phyloP scores from a whole-genome alignment of 2,329 filamentous ascomycete species.

The Cladobotryum protrusum region DNA sequence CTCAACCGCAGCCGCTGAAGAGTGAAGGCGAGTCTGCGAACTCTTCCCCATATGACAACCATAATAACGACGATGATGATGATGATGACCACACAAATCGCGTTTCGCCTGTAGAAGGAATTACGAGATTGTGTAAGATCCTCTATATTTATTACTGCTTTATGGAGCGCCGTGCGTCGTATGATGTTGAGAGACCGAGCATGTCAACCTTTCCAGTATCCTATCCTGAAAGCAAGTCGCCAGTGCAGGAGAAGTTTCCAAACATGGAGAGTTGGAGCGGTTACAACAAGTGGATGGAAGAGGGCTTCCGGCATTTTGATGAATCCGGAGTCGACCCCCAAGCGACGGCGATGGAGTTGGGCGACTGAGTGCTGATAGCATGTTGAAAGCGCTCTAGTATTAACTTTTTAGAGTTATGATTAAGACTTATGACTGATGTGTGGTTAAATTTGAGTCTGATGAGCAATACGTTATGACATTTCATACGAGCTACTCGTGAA shows the following conservation, averaged over 20 bases:
- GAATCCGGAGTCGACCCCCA: neutral
- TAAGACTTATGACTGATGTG: too few species aligned
- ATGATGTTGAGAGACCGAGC: neutral
- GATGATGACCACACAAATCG: neutral
- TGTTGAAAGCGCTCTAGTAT: too few species aligned
- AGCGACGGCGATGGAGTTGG: neutral
- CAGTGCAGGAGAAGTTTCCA: slow-evolving; percentile 8
- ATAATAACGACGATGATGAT: neutral
- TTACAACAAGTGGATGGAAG: slow-evolving; percentile 5
- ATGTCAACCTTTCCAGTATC: neutral
- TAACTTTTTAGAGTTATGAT: too few species aligned
- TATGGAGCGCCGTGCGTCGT: slow-evolving; percentile 1
- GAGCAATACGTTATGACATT: too few species aligned
- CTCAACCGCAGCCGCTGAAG: neutral
- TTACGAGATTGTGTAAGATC: slow-evolving; percentile 3
- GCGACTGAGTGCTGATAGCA: too few species aligned
- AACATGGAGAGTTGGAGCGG: slow-evolving; percentile 4
- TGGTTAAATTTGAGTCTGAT: too few species aligned
- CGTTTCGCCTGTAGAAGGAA: neutral
- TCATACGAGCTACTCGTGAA: too few species aligned
- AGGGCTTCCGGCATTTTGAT: neutral
- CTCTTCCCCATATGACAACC: neutral
- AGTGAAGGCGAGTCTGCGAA: neutral
- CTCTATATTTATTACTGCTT: slow-evolving; percentile 11
- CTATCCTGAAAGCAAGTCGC: neutral